Percentiles rank a stretch among this genome's conserved stretches.
phyloP scores from a whole-genome alignment of 768 basidiomycete genomes.

The Collybia nuda region DNA sequence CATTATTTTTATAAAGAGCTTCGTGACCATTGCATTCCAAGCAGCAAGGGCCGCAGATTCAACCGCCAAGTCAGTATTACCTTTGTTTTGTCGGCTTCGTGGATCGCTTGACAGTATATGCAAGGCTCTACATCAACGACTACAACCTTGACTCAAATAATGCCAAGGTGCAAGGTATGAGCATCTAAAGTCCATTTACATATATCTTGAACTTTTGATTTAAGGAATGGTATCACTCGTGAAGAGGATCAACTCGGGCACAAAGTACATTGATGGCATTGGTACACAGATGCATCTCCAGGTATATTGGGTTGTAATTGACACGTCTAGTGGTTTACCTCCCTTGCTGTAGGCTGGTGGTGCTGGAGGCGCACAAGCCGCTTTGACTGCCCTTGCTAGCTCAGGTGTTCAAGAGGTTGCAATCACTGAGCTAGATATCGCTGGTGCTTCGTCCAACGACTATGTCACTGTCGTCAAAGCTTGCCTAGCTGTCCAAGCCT shows the following conservation, averaged over 20 bases:
- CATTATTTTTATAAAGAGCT: slow-evolving; percentile 25
- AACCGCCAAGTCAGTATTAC: slow-evolving; percentile 36
- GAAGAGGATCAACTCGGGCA: slow-evolving; percentile 33
- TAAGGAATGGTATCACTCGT: slow-evolving; percentile 30
- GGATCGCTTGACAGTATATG: not conserved
- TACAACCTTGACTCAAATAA: slow-evolving; percentile 51
- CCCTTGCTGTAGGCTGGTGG: slow-evolving; percentile 30
- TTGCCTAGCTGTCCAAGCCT: slow-evolving; percentile 41
- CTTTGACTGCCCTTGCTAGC: slow-evolving; percentile 41
- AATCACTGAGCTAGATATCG: slow-evolving; percentile 50
- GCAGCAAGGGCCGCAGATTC: slow-evolving; percentile 50
- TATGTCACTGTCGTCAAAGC: slow-evolving; percentile 45
- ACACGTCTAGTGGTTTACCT: not conserved
- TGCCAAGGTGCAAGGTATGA: slow-evolving; percentile 39
- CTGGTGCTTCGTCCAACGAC: slow-evolving; percentile 35
- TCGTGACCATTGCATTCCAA: slow-evolving; percentile 51
- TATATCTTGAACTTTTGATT: not conserved
- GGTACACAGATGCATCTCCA: slow-evolving; percentile 50
- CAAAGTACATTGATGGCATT: slow-evolving; percentile 46
- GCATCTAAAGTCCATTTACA: slow-evolving; percentile 15
- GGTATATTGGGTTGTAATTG: slow-evolving; percentile 8
- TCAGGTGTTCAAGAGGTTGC: slow-evolving; percentile 42
- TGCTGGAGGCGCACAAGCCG: slow-evolving; percentile 39
- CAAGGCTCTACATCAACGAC: slow-evolving; percentile 40
- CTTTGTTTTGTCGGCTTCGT: not conserved